Base-by-base conservation (phyloP, 805 yeast species). In the Candida boleticola region DNA sequence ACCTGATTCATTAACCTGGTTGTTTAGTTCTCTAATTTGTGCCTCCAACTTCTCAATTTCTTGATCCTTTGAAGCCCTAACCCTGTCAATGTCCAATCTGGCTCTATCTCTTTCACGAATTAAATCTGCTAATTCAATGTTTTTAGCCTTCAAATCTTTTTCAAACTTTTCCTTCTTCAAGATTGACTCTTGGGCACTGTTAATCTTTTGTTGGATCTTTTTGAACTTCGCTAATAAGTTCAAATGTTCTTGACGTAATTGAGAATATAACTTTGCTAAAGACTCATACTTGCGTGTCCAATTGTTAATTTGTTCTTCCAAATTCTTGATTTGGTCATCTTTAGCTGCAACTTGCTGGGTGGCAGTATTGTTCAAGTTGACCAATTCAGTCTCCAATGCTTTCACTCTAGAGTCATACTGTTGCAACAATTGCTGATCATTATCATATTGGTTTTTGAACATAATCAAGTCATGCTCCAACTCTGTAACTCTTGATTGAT, bases 241-340 rank as follows among this genome's bases (percentile, higher is more conserved):
- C 55, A 90, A 73, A 58, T 90, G 97, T 63, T 90, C 97, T 63
- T 87, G 95, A 57, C 97, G 83, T 52, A 90, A 71, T 64, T 89
- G 96, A 1, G 95, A 83, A 61, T 90, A 90, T 49, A 90, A 71
- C 55, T 88, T 88, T 4, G 97, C 97, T 48, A 90, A 73, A 0
- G 93, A 76, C 57, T 89, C 96, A 63, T 90, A 90, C 66, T 90
- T 90, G 41, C 78, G 79, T 47, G 86, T 80, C 96, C 96, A 90
- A 46, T 78, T 76, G 21, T 62, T 68, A 32, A 85, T 74, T 62
- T 89, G 96, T 41, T 86, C 90, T 54, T 84, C 89, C 36, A 88
- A 60, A 41, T 76, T 72, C 41, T 41, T 73, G 36, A 86, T 66
- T 53, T 83, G 82, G 47, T 87, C 93, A 51, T 86, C 89, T 53